These are phyloP conservation scores for Paspalum notatum DNA, from an alignment of 176 grass and related monocot species.

Conservation along the genomic window DNA sequence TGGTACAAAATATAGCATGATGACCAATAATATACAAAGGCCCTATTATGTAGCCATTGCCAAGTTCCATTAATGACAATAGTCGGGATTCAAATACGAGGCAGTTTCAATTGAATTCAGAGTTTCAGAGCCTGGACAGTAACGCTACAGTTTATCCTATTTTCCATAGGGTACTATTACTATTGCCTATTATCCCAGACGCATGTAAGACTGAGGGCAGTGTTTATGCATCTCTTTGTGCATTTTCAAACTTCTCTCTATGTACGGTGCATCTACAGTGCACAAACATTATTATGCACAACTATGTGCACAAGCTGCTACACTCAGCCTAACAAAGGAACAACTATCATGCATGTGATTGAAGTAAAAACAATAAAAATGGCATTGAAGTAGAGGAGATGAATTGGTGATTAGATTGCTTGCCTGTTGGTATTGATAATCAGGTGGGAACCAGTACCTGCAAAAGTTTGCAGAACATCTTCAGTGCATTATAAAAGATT, in stretches of 20 bases:
- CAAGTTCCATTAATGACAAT: background rate
- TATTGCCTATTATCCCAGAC: background rate
- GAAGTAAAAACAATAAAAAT: conserved; percentile 22
- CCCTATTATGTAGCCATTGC: background rate
- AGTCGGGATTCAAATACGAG: background rate
- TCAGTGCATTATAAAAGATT: conserved; percentile 45
- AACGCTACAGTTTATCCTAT: background rate
- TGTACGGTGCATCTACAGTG: too few relatives aligned
- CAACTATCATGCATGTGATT: conserved; percentile 7
- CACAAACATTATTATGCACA: too few relatives aligned
- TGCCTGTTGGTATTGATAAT: conserved; percentile 82
- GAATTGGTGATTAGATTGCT: conserved; percentile 33
- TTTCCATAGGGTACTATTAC: background rate
- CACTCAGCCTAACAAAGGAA: background rate
- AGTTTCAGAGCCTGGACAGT: background rate
- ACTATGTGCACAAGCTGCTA: too few relatives aligned
- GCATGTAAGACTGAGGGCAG: too few relatives aligned
- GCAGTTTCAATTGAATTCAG: conserved; percentile 9
- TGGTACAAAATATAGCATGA: background rate
- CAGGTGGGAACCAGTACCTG: conserved; percentile 82
- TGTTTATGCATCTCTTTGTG: too few relatives aligned
- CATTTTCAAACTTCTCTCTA: too few relatives aligned
- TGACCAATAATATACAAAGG: background rate
- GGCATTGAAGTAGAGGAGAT: background rate
- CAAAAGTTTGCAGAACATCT: conserved; percentile 57